Evolutionary conservation across 495 filamentous ascomycete genomes (phyloP).

Genomic region (Neurospora cerealis): DNA sequence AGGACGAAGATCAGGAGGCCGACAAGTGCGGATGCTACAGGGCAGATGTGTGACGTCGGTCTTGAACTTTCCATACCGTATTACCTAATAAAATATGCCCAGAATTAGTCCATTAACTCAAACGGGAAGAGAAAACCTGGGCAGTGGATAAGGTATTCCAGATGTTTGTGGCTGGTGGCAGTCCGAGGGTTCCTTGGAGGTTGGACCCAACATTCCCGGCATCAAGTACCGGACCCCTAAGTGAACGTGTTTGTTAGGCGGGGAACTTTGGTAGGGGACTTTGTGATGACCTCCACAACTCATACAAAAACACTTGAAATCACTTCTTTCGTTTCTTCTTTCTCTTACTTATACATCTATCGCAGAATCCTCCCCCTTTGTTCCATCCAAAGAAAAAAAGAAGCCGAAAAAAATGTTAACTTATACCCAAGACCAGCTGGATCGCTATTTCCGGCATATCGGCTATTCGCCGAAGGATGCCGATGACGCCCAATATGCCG

Average conservation of each 20-base stretch:
- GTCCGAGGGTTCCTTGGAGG: neutral
- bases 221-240: neutral
- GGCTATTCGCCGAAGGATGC: conserved; percentile 16
- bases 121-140: neutral
- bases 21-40: neutral
- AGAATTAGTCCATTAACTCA: neutral
- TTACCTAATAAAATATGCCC: neutral
- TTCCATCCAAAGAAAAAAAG: neutral
- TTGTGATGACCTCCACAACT: neutral
- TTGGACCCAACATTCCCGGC: neutral
- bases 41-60: neutral
- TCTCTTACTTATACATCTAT: neutral
- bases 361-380: neutral
- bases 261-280: neutral
- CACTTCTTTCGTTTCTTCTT: neutral
- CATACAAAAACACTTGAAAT: neutral
- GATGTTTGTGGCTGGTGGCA: neutral
- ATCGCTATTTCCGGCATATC: conserved; percentile 33
- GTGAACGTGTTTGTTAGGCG: neutral
- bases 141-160: neutral
- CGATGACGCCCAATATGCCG: neutral
- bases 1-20: neutral
- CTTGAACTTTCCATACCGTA: neutral
- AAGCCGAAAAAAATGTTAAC: conserved; percentile 7
- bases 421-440: conserved; percentile 18